Evolutionary conservation across 2,329 filamentous ascomycete species (phyloP).

Genomic region (Aspergillus transmontanensis): DNA sequence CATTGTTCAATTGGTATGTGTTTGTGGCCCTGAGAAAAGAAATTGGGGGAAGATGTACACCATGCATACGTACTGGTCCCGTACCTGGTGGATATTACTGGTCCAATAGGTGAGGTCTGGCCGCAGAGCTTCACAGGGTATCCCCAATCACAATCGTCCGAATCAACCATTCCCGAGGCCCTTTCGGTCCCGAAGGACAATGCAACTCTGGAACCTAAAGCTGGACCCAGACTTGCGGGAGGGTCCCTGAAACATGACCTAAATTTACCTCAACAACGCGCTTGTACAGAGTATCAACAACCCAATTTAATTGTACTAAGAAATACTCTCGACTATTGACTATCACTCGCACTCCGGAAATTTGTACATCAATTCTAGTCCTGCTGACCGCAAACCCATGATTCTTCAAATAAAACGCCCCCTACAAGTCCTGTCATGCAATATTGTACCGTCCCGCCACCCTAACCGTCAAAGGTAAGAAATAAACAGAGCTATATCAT

Average conservation of each 20-base stretch:
- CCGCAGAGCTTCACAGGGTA: slow-evolving; percentile 1
- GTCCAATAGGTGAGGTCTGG: not conserved
- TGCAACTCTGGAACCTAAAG: not conserved
- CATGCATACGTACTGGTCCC: slow-evolving; percentile 4
- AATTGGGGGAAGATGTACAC: not conserved
- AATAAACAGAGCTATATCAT: not conserved
- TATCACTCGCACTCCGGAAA: not conserved
- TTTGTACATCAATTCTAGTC: slow-evolving; percentile 2
- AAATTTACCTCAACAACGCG: not conserved
- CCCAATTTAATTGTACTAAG: not conserved
- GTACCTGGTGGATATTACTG: slow-evolving; percentile 2
- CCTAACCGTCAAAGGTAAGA: not conserved
- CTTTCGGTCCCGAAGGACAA: slow-evolving; percentile 6
- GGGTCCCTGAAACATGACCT: slow-evolving; percentile 27
- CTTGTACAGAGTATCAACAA: not conserved
- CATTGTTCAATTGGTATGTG: not conserved
- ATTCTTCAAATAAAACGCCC: slow-evolving; percentile 14
- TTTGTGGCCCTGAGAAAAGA: not conserved
- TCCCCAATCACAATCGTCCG: slow-evolving; percentile 5
- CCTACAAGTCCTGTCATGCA: slow-evolving; percentile 6
- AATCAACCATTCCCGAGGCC: slow-evolving; percentile 11
- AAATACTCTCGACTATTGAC: not conserved
- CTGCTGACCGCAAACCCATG: slow-evolving; percentile 3
- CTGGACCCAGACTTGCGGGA: slow-evolving; percentile 11
- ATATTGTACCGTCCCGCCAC: slow-evolving; percentile 1